Evolutionary conservation across 495 filamentous ascomycete genomes (phyloP).

Genomic region (Penicillium egyptiacum): DNA sequence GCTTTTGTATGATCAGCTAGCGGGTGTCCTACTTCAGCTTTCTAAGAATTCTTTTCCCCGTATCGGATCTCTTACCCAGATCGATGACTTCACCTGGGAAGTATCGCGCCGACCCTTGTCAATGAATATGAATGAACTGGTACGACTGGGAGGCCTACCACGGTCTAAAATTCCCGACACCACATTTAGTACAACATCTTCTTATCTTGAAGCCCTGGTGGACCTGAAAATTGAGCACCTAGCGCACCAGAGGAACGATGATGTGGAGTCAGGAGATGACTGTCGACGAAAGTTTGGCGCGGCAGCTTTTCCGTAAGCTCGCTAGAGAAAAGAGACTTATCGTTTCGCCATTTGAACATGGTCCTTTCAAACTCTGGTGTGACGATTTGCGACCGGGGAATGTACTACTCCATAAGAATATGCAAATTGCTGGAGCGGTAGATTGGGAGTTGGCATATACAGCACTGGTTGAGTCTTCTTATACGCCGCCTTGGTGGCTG

Average conservation of each 20-base stretch:
- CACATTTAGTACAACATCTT: slow-evolving; percentile 16
- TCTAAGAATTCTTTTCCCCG: slow-evolving; percentile 24
- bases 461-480: slow-evolving; percentile 15
- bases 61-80: slow-evolving; percentile 39
- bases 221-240: neutral
- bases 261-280: slow-evolving; percentile 36
- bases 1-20: slow-evolving; percentile 28
- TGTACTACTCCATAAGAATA: slow-evolving; percentile 23
- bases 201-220: neutral
- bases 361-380: slow-evolving; percentile 32
- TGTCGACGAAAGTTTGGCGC: slow-evolving; percentile 43
- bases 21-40: slow-evolving; percentile 32
- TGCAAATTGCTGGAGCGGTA: slow-evolving; percentile 9
- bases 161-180: slow-evolving; percentile 36
- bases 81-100: slow-evolving; percentile 24
- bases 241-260: slow-evolving; percentile 6
- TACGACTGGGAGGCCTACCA: slow-evolving; percentile 27
- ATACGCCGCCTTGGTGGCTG: slow-evolving; percentile 17
- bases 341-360: slow-evolving; percentile 6
- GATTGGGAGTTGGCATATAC: slow-evolving; percentile 22
- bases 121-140: slow-evolving; percentile 34
- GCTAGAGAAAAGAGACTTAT: neutral
- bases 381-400: slow-evolving; percentile 33
- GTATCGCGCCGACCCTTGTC: slow-evolving; percentile 23
- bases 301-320: slow-evolving; percentile 37